Base-by-base conservation (phyloP, 176 grass and related monocot species). In the Triticum urartu region DNA sequence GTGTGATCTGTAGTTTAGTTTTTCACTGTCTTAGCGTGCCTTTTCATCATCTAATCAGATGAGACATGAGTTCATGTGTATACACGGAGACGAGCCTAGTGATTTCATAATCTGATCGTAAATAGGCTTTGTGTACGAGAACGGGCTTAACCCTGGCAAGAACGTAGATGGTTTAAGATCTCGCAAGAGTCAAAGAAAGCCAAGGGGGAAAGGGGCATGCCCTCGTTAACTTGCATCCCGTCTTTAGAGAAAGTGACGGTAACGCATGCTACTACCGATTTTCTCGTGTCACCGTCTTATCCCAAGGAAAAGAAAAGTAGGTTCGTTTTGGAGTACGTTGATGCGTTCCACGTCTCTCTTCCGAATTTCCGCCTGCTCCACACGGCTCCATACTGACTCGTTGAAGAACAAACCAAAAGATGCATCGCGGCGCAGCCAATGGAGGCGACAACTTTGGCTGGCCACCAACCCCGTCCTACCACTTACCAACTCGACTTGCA, bases 281-380 rank as follows among this genome's bases (percentile, higher is more conserved):
- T 74, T 48, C 40, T 25, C 40, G 24, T 17, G 20, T 85, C 73
- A 28, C 14, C 21, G 34, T 85, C 74, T 85, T 77, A 85, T 85
- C 61, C 1, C 1, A 36, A 30, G 24, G 17, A 62, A 74, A 83
- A 1, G 48, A 6, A 17, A 52, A 52, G 69, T 15, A 43, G 12
- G 54, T 63, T 42, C 17, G 1, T n/a, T 64, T 75, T 50, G 3
- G 39, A 82, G 11, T 68, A 62, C 56, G 62, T 42, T 35, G 66
- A 20, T 69, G 59, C 26, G 2, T 50, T 50, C 72, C 73, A 32
- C 73, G 73, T 76, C 0, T 54, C 48, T 1, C 50, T 6, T 54
- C 50, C 50, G 50, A 54, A 17, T 54, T 54, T 54, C 50, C 50
- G 5, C 50, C 50, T 54, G 50, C 15, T 18, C 50, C 47, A 50